These are phyloP conservation scores for Scedosporium dehoogii DNA, from an alignment of 2,329 filamentous ascomycete species.

Conservation along the genomic window DNA sequence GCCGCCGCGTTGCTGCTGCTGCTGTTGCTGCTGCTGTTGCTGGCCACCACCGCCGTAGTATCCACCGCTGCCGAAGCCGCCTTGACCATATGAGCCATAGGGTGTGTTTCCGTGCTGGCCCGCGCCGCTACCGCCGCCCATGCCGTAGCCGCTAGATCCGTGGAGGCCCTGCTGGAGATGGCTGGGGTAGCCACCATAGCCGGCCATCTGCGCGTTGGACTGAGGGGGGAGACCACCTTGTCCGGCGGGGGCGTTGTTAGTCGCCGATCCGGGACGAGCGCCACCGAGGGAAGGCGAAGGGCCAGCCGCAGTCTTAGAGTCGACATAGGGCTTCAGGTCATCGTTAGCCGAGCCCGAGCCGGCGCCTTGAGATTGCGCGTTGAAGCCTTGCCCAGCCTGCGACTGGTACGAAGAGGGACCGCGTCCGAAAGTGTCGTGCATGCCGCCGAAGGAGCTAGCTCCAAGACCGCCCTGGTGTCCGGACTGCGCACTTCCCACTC, in stretches of 20 bases:
- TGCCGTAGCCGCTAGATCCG: conserved; percentile 44
- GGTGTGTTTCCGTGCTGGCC: conserved; percentile 36
- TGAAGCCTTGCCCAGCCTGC: conserved; percentile 44
- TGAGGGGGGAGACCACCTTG: conserved; percentile 47
- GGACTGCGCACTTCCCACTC: conserved; percentile 36
- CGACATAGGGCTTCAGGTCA: conserved; percentile 50
- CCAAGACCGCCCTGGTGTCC: conserved; percentile 40
- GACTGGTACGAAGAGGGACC: conserved; percentile 43
- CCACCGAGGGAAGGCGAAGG: conserved; percentile 47
- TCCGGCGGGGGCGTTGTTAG: conserved; percentile 38
- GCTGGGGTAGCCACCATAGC: conserved; percentile 45
- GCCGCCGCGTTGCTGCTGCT: conserved; percentile 40
- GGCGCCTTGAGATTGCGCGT: conserved; percentile 35
- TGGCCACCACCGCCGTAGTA: conserved; percentile 31
- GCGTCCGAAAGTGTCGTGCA: conserved; percentile 46
- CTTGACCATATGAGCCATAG: conserved; percentile 42
- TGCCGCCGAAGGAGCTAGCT: conserved; percentile 39
- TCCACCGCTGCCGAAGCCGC: conserved; percentile 31
- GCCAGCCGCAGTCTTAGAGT: conserved; percentile 42
- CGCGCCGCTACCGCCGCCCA: conserved; percentile 38
- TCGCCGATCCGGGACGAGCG: conserved; percentile 47
- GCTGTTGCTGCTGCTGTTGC: conserved; percentile 31
- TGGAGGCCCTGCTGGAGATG: conserved; percentile 46
- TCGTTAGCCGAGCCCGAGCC: conserved; percentile 31
- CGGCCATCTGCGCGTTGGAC: conserved; percentile 44